Percentiles rank a stretch among this genome's conserved stretches.
Conservation (phyloP, 345 rosid genomes). For the Kernera saxatilis region DNA sequence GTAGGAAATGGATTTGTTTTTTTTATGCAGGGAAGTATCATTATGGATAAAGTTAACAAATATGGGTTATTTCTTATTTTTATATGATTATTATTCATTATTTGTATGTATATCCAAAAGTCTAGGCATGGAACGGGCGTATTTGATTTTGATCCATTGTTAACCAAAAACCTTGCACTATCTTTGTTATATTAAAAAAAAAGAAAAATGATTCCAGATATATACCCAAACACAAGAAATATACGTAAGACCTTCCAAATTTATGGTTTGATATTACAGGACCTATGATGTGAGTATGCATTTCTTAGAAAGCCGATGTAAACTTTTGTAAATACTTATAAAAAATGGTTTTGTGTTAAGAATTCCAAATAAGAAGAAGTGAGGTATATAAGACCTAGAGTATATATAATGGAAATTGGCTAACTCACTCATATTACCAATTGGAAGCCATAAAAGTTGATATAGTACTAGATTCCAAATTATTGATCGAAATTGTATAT, state of each 20-base stretch:
- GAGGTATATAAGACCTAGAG: no score
- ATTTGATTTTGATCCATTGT: not conserved
- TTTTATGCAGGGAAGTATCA: not conserved
- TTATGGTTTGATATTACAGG: not conserved
- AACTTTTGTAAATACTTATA: no score
- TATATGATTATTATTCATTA: not conserved
- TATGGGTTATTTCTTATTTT: not conserved
- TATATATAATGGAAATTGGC: no score
- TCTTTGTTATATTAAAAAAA: not conserved
- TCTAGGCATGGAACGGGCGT: constrained; percentile 10
- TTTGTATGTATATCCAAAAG: constrained; percentile 9
- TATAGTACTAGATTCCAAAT: no score
- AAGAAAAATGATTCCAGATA: not conserved
- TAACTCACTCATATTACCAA: no score
- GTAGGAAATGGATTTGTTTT: no score
- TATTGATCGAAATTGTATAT: no score
- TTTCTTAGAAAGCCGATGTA: not conserved
- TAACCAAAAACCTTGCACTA: not conserved
- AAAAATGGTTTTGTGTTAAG: no score
- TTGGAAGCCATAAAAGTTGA: no score
- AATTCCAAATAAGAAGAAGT: no score
- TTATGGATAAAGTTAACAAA: not conserved
- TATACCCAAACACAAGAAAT: not conserved
- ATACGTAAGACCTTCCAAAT: not conserved
- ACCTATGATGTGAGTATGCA: not conserved